Evolutionary conservation across 2,329 filamentous ascomycete species (phyloP), one percentile per base, ranked within the genome.

Genomic region (Botrytis pseudocinerea): DNA sequence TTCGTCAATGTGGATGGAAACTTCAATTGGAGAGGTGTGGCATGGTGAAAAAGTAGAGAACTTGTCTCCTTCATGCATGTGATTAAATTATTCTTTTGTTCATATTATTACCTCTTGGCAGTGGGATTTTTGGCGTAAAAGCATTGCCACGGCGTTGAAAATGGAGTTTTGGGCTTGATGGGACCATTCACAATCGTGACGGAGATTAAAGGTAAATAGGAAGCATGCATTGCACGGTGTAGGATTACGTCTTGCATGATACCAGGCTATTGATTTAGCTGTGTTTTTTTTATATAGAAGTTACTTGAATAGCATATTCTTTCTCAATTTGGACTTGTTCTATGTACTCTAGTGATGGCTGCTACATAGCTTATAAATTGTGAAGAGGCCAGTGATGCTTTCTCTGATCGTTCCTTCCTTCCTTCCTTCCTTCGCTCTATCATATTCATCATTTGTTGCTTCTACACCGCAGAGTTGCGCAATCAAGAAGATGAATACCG

Each of bases 1-100:
- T 97, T 93, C 92, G 85, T 89, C 73, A 97, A 97, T 82, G 88
- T 97, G n/a, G 93, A 95, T 80, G 91, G 91, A 2, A 86, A 86
- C 20, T 90, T 87, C 77, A 85, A 85, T 20, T 93, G 92, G 92
- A 85, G 80, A 70, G 83, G 82, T 2, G 78, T 85, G 65, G 76
- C 62, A 59, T 81, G 79, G 79, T 79, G 68, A 74, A 42, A 42
- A 20, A 57, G 35, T 42, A 3, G 65, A 68, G 65, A 14, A 57
- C 48, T 4, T 51, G 9, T 40, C 64, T 57, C 35, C 64, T 54
- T 32, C 35, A 57, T 16, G 35, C 64, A 28, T 40, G 35, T n/a
- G 18, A 28, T n/a, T 46, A 22, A 57, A 57, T 42, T 28, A 32
- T 68, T 57, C 65, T 68, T 22, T 57, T 42, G 65, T 68, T 68